Percentiles rank a stretch among this genome's conserved stretches.
Evolutionary conservation across 2,329 filamentous ascomycete species (phyloP).

Genomic region (Nemania bipapillata): DNA sequence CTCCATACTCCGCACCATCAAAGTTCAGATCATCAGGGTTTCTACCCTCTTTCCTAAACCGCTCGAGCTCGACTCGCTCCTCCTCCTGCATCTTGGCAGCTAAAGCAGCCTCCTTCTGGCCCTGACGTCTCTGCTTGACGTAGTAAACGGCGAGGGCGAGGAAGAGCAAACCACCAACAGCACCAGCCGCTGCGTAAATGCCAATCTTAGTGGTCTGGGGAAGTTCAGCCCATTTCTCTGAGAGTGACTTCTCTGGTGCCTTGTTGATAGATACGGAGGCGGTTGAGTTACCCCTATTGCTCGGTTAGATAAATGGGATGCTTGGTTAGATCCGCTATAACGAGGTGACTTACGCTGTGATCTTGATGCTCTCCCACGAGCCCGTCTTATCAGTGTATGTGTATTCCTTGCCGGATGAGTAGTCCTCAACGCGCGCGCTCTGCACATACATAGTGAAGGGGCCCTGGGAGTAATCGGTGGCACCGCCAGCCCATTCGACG

Average conservation of each 20-base stretch:
- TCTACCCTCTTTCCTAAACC: conserved; percentile 60
- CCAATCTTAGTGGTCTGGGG: conserved; percentile 62
- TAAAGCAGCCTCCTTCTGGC: conserved; percentile 62
- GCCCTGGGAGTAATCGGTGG: conserved; percentile 71
- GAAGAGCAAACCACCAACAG: conserved; percentile 53
- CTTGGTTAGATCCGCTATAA: not conserved
- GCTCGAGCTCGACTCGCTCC: conserved; percentile 64
- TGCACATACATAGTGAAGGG: conserved; percentile 82
- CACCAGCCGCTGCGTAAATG: conserved; percentile 63
- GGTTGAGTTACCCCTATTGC: conserved; percentile 67
- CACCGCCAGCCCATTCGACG: conserved; percentile 75
- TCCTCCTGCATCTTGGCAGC: conserved; percentile 58
- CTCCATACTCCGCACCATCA: conserved; percentile 33
- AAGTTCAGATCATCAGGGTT: conserved; percentile 57
- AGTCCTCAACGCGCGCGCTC: conserved; percentile 66
- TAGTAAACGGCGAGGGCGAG: conserved; percentile 62
- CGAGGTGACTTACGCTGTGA: conserved; percentile 59
- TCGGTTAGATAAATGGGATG: conserved; percentile 4
- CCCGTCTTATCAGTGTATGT: conserved; percentile 71
- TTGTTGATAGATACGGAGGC: conserved; percentile 58
- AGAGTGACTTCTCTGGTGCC: conserved; percentile 55
- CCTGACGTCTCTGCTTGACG: conserved; percentile 64
- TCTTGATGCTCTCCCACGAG: conserved; percentile 71
- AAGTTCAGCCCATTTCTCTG: conserved; percentile 66
- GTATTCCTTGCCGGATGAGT: conserved; percentile 73